Conservation (phyloP, 1,284 basidiomycete genomes). For the Fomes fomentarius region DNA sequence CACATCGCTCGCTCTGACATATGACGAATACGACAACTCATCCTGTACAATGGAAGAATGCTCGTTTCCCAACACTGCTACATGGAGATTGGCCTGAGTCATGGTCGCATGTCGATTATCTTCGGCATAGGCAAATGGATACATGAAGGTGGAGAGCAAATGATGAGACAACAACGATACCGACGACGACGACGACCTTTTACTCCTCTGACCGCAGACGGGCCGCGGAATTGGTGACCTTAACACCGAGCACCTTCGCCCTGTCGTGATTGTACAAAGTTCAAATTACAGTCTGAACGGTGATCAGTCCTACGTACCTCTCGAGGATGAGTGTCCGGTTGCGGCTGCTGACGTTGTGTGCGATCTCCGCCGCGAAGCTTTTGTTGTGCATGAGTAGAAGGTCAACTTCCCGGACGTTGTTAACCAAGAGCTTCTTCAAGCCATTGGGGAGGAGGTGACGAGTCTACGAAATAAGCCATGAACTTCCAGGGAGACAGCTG, state of each 20-base stretch:
- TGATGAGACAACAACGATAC: constrained; percentile 32
- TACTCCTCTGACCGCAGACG: constrained; percentile 98
- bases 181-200: constrained; percentile 41
- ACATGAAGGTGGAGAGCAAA: constrained; percentile 39
- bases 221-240: constrained; percentile 95
- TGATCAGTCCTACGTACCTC: too few species aligned
- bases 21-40: too few species aligned
- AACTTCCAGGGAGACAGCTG: not conserved
- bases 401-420: constrained; percentile 91
- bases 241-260: constrained; percentile 88
- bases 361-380: constrained; percentile 95
- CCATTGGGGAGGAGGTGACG: constrained; percentile 94
- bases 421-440: constrained; percentile 92
- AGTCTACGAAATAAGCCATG: constrained; percentile 50
- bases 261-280: constrained; percentile 47
- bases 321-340: constrained; percentile 95
- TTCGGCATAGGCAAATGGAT: constrained; percentile 41
- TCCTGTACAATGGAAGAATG: too few species aligned
- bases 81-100: constrained; percentile 30
- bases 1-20: too few species aligned
- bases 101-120: constrained; percentile 44
- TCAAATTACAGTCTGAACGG: too few species aligned
- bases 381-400: constrained; percentile 98
- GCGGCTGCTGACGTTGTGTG: constrained; percentile 96
- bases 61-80: not conserved